These are phyloP conservation scores for Fusarium sp. DNA, from an alignment of 2,329 filamentous ascomycete species.

Conservation along the genomic window DNA sequence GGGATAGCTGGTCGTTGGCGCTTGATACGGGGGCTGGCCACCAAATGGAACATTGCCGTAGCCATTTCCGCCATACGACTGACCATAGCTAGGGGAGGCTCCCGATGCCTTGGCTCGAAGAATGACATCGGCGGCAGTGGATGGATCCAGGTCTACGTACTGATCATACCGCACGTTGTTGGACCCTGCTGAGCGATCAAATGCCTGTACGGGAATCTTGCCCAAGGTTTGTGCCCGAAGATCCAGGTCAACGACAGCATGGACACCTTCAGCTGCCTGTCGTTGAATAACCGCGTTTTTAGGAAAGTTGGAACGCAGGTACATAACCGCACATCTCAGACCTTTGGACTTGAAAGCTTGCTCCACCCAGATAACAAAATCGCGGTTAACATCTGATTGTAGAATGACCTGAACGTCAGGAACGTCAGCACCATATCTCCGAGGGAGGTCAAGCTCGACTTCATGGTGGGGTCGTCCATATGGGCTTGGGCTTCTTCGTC, in stretches of 20 bases:
- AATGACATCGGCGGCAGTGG: slow-evolving; percentile 84
- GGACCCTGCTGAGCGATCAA: slow-evolving; percentile 81
- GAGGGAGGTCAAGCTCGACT: slow-evolving; percentile 77
- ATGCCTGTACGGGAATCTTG: slow-evolving; percentile 86
- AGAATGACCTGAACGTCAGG: slow-evolving; percentile 92
- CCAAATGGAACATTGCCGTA: slow-evolving; percentile 53
- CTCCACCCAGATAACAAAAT: slow-evolving; percentile 88
- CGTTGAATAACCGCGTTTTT: slow-evolving; percentile 84
- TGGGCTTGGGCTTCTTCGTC: slow-evolving; percentile 79
- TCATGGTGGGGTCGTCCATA: slow-evolving; percentile 63
- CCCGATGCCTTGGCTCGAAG: slow-evolving; percentile 72
- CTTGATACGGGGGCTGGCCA: slow-evolving; percentile 47
- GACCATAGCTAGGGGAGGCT: slow-evolving; percentile 48
- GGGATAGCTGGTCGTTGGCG: slow-evolving; percentile 50
- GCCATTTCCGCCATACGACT: slow-evolving; percentile 48
- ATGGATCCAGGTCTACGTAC: slow-evolving; percentile 85
- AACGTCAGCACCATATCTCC: slow-evolving; percentile 78
- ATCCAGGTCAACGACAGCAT: slow-evolving; percentile 84
- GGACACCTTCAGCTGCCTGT: slow-evolving; percentile 89
- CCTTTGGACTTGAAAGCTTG: slow-evolving; percentile 78
- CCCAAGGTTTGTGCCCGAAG: slow-evolving; percentile 75
- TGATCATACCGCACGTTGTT: slow-evolving; percentile 87
- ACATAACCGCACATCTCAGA: slow-evolving; percentile 82
- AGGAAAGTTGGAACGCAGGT: slow-evolving; percentile 80
- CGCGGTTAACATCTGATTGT: slow-evolving; percentile 79